Base-by-base conservation (phyloP, 192 early-diverging fungal genomes). In the Lunasporangiospora selenospora region DNA sequence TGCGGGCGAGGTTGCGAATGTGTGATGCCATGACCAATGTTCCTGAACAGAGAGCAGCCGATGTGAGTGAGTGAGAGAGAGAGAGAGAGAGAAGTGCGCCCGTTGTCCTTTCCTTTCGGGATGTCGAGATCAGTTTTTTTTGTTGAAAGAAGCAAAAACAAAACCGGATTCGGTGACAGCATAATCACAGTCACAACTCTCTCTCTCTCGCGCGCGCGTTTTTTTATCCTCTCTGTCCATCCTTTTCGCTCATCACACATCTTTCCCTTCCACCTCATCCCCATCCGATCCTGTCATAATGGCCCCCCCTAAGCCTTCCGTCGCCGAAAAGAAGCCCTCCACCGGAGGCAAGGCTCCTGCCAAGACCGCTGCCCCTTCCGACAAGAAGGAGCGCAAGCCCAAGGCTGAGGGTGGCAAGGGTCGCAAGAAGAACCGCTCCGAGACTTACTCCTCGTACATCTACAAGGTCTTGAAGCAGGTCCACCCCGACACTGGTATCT, bases 391-490 rank as follows among this genome's bases (percentile, higher is more conserved):
- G 57, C 79, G 67, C 18, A 53, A 66, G 42, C 81, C 80, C 55
- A 59, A 77, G 53, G 67, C 67, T 41, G 85, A 85, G 46, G 87
- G 79, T 63, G 82, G 71, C 56, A 90, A 86, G 81, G 88, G 79
- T 56, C 76, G 78, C 60, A 92, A 91, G 77, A 83, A 78, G 62
- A 67, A 77, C 60, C 85, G 92, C 67, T 91, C 90, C 63, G 93
- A 96, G 80, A 95, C 93, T 46, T 95, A 93, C 90, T 89, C 89
- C 51, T 90, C 92, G 62, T 96, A 96, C 83, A 95, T 97, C 85
- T 97, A 95, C 90, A 95, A 95, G 84, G 93, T 97, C 44, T 81
- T 97, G 60, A 96, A 96, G 84, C 95, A 97, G 81, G 94, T 96
- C 56, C 94, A 97, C 85, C 95, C 95, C 58, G 94, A 96, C 76